phyloP scores from a whole-genome alignment of 2,329 filamentous ascomycete genomes.

The Sclerotinia spermophila region DNA sequence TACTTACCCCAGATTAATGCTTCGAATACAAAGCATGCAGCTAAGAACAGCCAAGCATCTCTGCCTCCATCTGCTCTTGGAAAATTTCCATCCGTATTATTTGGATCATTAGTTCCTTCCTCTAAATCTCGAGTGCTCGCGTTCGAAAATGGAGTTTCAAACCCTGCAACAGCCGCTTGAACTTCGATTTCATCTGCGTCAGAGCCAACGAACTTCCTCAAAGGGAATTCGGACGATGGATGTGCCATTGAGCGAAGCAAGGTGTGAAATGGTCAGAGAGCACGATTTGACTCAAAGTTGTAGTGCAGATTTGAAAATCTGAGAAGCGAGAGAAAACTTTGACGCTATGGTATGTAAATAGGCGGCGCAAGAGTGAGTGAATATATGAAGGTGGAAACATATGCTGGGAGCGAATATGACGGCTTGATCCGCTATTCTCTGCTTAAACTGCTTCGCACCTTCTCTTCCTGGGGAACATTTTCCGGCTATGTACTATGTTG shows the following conservation, averaged over 20 bases:
- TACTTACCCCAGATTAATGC: slow-evolving; percentile 50
- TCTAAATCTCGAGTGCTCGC: neutral
- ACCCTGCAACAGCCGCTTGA: neutral
- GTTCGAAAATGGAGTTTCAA: neutral
- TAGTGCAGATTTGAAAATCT: neutral
- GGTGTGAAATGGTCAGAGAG: neutral
- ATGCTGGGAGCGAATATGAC: neutral
- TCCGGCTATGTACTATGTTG: neutral
- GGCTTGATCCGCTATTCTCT: neutral
- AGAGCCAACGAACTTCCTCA: neutral
- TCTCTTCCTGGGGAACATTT: neutral
- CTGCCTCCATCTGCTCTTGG: slow-evolving; percentile 48
- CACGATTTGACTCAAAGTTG: neutral
- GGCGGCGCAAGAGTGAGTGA: neutral
- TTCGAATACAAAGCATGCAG: slow-evolving; percentile 50
- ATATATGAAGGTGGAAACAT: neutral
- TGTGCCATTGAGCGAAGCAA: neutral
- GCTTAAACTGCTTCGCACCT: neutral
- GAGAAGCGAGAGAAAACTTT: neutral
- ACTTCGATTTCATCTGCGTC: neutral
- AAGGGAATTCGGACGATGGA: neutral
- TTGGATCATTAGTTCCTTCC: neutral
- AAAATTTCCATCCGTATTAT: neutral
- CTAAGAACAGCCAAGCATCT: slow-evolving; percentile 50
- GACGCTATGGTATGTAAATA: neutral